phyloP scores from a whole-genome alignment of 352 stramenopile genomes.

The Phytophthora macrochlamydospora region DNA sequence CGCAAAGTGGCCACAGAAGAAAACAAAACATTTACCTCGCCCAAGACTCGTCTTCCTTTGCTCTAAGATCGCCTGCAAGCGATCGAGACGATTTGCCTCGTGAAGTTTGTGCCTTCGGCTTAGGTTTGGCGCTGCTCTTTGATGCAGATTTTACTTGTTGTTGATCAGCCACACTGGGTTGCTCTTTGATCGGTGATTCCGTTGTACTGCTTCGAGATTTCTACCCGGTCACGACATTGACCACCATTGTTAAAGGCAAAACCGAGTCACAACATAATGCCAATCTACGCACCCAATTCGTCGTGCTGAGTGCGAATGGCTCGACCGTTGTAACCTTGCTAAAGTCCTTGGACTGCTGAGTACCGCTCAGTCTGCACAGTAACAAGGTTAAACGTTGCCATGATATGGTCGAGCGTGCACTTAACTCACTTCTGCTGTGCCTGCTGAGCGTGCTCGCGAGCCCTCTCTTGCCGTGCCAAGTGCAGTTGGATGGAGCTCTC shows the following conservation, averaged over 20 bases:
- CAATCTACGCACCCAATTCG: conserved; percentile 45
- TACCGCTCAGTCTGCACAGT: conserved; percentile 29
- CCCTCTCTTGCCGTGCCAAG: conserved; percentile 57
- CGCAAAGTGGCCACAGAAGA: not conserved
- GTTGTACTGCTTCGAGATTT: conserved; percentile 33
- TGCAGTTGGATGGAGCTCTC: conserved; percentile 66
- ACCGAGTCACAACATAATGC: no score
- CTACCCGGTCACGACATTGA: not conserved
- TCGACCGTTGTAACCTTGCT: conserved; percentile 49
- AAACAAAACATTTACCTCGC: conserved; percentile 35
- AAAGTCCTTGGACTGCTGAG: conserved; percentile 57
- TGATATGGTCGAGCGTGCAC: not conserved
- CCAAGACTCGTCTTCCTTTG: conserved; percentile 38
- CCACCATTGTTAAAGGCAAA: not conserved
- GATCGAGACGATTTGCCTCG: not conserved
- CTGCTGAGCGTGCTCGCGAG: conserved; percentile 40
- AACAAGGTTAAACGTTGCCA: not conserved
- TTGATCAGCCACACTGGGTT: conserved; percentile 8
- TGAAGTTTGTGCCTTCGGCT: conserved; percentile 16
- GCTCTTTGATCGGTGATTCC: conserved; percentile 10
- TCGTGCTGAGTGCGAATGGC: conserved; percentile 69
- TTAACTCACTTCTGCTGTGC: conserved; percentile 49
- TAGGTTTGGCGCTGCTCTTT: conserved; percentile 9
- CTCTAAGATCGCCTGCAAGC: conserved; percentile 11
- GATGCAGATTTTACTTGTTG: conserved; percentile 2